These are phyloP conservation scores for Xylariales sp. DNA, from an alignment of 2,329 filamentous ascomycete species.

Conservation along the genomic window DNA sequence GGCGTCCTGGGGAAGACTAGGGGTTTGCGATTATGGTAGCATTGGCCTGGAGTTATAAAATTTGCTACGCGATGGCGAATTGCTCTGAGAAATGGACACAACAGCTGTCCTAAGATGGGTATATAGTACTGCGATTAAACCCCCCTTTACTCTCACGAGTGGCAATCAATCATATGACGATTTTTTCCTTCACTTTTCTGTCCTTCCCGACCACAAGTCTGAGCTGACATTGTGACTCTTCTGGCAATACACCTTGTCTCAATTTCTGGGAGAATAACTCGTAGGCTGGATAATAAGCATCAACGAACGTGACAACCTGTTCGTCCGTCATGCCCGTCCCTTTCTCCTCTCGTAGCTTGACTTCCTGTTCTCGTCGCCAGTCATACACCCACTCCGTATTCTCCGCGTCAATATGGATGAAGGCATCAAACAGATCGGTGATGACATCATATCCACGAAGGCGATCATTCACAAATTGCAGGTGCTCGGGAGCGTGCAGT, in stretches of 20 bases:
- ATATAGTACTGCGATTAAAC: no score
- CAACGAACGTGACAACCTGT: slow-evolving; percentile 70
- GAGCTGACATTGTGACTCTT: slow-evolving; percentile 51
- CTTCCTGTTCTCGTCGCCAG: slow-evolving; percentile 81
- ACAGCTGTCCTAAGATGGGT: no score
- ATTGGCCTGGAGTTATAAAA: slow-evolving; percentile 9
- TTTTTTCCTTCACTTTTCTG: slow-evolving; percentile 53
- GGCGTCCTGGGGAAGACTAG: neutral
- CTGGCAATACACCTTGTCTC: slow-evolving; percentile 50
- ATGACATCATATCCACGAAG: slow-evolving; percentile 43
- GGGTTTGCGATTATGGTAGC: slow-evolving; percentile 4
- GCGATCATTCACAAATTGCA: slow-evolving; percentile 45
- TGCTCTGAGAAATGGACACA: no score
- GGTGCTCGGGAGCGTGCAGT: slow-evolving; percentile 43
- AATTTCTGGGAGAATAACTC: slow-evolving; percentile 62
- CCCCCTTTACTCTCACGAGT: neutral
- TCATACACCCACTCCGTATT: slow-evolving; percentile 72
- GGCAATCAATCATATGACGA: slow-evolving; percentile 49
- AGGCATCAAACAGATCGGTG: slow-evolving; percentile 47
- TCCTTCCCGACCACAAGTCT: slow-evolving; percentile 57
- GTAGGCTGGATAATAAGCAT: slow-evolving; percentile 66
- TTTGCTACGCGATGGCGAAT: neutral
- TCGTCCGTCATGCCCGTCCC: slow-evolving; percentile 79
- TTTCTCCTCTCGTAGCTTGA: slow-evolving; percentile 57
- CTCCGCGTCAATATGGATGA: slow-evolving; percentile 63